Percentiles rank a stretch among this genome's conserved stretches.
phyloP scores from a whole-genome alignment of 2,329 filamentous ascomycete species.

The Aspergillus ruber region DNA sequence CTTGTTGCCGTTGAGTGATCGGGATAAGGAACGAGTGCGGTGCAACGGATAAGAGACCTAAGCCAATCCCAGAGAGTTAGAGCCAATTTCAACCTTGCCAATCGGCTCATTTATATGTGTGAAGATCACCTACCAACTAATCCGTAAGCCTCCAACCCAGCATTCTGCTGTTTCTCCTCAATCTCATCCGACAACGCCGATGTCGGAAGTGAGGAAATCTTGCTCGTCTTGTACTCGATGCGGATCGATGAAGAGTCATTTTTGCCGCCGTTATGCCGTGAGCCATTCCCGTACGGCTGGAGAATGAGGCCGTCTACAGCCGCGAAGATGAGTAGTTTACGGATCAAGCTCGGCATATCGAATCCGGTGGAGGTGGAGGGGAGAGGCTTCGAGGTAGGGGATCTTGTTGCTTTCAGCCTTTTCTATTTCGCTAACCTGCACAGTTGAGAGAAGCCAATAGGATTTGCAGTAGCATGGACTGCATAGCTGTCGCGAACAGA shows the following conservation, averaged over 20 bases:
- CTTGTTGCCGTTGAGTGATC: slow-evolving; percentile 78
- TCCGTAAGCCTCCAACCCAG: slow-evolving; percentile 44
- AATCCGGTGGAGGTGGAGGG: slow-evolving; percentile 4
- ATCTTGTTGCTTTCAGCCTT: neutral
- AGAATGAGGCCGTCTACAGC: slow-evolving; percentile 77
- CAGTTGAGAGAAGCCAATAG: neutral
- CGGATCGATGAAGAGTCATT: slow-evolving; percentile 54
- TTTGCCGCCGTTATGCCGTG: slow-evolving; percentile 40
- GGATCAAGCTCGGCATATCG: slow-evolving; percentile 67
- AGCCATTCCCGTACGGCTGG: slow-evolving; percentile 57
- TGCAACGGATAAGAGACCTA: slow-evolving; percentile 79
- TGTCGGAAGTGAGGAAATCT: slow-evolving; percentile 43
- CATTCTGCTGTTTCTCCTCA: slow-evolving; percentile 23
- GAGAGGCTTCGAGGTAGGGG: neutral
- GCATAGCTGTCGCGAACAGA: neutral
- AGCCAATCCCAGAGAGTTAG: neutral
- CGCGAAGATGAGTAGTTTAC: slow-evolving; percentile 74
- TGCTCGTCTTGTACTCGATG: slow-evolving; percentile 61
- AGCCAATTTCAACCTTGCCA: neutral
- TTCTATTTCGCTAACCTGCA: neutral
- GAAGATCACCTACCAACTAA: slow-evolving; percentile 49
- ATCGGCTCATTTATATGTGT: neutral
- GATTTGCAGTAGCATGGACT: neutral
- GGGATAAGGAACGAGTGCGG: slow-evolving; percentile 77
- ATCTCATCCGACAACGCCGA: slow-evolving; percentile 14